Evolutionary conservation across 768 basidiomycete genomes (phyloP).

Genomic region (Trametes cinnabarina): DNA sequence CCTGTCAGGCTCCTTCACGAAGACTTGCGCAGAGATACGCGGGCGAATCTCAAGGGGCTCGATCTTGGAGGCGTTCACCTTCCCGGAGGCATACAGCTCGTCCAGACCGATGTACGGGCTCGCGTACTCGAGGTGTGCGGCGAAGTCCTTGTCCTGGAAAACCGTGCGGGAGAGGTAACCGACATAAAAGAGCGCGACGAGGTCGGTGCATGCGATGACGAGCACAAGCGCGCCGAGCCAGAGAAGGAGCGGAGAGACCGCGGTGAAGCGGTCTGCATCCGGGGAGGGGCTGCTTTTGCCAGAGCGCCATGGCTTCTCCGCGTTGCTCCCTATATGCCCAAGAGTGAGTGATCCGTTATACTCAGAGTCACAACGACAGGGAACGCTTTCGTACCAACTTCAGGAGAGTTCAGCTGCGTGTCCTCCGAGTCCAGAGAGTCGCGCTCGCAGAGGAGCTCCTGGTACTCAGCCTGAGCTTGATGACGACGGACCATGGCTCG

Average conservation of each 20-base stretch:
- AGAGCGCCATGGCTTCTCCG: not conserved
- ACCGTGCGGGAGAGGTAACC: slow-evolving; percentile 3
- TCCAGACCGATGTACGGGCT: slow-evolving; percentile 14
- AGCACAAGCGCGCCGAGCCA: slow-evolving; percentile 4
- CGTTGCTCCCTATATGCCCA: too few relatives aligned
- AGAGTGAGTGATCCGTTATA: too few relatives aligned
- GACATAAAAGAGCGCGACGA: slow-evolving; percentile 6
- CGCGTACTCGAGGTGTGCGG: slow-evolving; percentile 8
- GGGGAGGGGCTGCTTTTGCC: not conserved
- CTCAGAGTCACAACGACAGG: too few relatives aligned
- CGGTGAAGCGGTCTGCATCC: not conserved
- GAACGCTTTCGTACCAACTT: not conserved
- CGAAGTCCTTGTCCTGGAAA: slow-evolving; percentile 4
- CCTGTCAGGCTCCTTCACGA: slow-evolving; percentile 2
- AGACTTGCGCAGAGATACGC: slow-evolving; percentile 16
- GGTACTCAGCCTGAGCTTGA: not conserved
- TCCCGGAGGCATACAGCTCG: slow-evolving; percentile 5
- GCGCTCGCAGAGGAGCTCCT: slow-evolving; percentile 1
- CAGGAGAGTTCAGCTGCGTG: not conserved
- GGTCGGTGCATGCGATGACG: slow-evolving; percentile 3
- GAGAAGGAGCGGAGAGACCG: not conserved
- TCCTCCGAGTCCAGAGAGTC: slow-evolving; percentile 6
- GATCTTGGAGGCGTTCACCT: slow-evolving; percentile 1
- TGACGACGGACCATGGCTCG: too few relatives aligned
- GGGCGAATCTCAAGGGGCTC: slow-evolving; percentile 11